Percentiles rank a stretch among this genome's conserved stretches.
phyloP scores from a whole-genome alignment of 305 asterid species.

The Stenogyne calaminthoides region DNA sequence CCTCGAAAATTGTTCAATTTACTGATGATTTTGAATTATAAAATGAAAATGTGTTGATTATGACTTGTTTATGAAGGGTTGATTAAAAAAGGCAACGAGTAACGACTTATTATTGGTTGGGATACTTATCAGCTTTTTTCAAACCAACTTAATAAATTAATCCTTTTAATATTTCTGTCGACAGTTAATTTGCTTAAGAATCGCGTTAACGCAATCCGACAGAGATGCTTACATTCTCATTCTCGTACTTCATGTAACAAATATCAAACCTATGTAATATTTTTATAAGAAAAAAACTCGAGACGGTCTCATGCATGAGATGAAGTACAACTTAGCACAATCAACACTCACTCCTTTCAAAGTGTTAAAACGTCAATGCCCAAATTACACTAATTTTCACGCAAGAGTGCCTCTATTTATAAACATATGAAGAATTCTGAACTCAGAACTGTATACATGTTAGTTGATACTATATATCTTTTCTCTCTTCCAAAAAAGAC shows the following conservation, averaged over 20 bases:
- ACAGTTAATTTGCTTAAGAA: slow-evolving; percentile 71
- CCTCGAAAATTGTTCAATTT: background rate
- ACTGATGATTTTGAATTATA: background rate
- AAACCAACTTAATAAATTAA: slow-evolving; percentile 19
- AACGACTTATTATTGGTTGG: slow-evolving; percentile 37
- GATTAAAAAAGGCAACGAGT: slow-evolving; percentile 30
- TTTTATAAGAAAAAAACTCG: too few species aligned
- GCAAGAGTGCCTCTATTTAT: too few species aligned
- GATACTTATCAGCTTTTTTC: background rate
- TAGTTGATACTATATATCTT: too few species aligned
- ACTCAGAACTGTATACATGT: too few species aligned
- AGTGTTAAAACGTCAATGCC: too few species aligned
- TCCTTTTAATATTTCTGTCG: slow-evolving; percentile 28
- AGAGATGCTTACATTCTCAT: slow-evolving; percentile 4
- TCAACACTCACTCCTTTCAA: too few species aligned
- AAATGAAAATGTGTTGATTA: slow-evolving; percentile 36
- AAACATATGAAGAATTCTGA: background rate
- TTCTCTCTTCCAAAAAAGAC: too few species aligned
- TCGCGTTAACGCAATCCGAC: slow-evolving; percentile 48
- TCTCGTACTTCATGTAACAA: background rate
- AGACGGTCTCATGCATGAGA: too few species aligned
- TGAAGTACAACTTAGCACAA: too few species aligned
- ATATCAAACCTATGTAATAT: background rate
- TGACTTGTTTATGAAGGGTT: slow-evolving; percentile 55
- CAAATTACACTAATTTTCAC: too few species aligned